A percentile compares a stretch with the other conserved stretches of the same genome.
These are phyloP conservation scores for Begonia peltatifolia DNA, from an alignment of 306 rosid species.

Conservation along the genomic window DNA sequence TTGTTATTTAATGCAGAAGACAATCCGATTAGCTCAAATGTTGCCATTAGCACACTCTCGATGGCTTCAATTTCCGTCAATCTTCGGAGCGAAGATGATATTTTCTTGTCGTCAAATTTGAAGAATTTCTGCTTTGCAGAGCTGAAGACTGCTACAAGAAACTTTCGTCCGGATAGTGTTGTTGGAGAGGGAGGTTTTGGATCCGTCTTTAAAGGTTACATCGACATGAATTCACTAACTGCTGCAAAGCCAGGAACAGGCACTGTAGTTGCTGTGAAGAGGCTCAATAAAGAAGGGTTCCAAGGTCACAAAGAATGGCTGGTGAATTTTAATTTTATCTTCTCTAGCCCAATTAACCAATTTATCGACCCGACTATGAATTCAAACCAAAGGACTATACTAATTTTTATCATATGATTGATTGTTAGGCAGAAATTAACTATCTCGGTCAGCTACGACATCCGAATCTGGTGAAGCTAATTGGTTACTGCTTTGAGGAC, in stretches of 20 bases:
- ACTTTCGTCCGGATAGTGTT: constrained; percentile 90
- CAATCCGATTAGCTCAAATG: constrained; percentile 36
- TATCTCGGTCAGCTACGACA: constrained; percentile 84
- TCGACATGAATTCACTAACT: constrained; percentile 53
- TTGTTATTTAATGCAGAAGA: constrained; percentile 26
- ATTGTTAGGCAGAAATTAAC: constrained; percentile 71
- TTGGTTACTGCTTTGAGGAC: constrained; percentile 88
- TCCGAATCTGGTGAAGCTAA: constrained; percentile 85
- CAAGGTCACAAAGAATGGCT: constrained; percentile 98
- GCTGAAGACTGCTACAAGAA: constrained; percentile 61
- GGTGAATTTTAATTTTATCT: constrained; percentile 31
- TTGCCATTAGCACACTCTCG: constrained; percentile 48
- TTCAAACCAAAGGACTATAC: background rate
- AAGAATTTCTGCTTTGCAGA: constrained; percentile 52
- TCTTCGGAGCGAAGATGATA: constrained; percentile 75
- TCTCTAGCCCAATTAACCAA: background rate
- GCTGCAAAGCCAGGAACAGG: constrained; percentile 80
- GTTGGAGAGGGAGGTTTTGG: constrained; percentile 98
- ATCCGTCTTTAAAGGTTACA: constrained; percentile 91
- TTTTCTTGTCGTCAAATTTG: constrained; percentile 57
- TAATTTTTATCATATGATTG: constrained; percentile 1
- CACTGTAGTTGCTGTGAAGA: constrained; percentile 79
- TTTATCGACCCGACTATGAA: background rate
- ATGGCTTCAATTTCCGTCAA: constrained; percentile 41
- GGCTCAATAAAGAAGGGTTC: constrained; percentile 70